Conservation (phyloP, 495 filamentous ascomycete genomes). For the Lasiosphaeria hispida region DNA sequence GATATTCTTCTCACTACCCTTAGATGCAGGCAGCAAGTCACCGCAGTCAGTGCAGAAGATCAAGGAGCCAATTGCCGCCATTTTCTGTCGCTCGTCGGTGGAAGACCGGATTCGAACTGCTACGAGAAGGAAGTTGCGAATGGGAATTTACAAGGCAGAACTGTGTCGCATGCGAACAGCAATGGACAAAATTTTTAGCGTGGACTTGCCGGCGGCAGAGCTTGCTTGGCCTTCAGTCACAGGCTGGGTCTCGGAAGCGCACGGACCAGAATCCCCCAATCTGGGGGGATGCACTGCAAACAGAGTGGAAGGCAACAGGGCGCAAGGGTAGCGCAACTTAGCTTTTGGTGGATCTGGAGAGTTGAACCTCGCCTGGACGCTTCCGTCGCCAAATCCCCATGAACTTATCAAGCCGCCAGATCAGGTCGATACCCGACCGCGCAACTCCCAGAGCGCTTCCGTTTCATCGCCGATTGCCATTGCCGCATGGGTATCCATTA, state of each 20-base stretch:
- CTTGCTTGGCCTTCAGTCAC: neutral
- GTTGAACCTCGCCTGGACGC: neutral
- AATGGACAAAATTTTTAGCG: constrained; percentile 3
- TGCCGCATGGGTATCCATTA: constrained; percentile 6
- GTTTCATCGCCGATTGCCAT: neutral
- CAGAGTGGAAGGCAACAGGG: neutral
- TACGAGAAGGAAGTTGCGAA: neutral
- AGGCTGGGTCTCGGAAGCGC: neutral
- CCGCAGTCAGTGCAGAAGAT: constrained; percentile 95
- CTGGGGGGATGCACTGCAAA: neutral
- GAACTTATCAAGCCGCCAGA: neutral
- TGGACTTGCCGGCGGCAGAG: constrained; percentile 11
- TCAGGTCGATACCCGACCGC: neutral
- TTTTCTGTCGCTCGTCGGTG: constrained; percentile 32
- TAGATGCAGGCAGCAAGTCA: constrained; percentile 78
- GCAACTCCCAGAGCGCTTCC: neutral
- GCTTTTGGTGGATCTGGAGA: neutral
- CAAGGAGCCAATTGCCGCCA: constrained; percentile 85
- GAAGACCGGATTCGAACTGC: neutral
- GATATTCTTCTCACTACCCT: constrained; percentile 68
- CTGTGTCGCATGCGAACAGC: neutral
- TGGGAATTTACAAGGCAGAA: neutral
- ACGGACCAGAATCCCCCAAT: neutral
- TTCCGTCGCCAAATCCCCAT: constrained; percentile 9
- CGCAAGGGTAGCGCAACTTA: neutral